Evolutionary conservation across 257 asterid genomes (phyloP).

Genomic region (Schizonepeta tenuifolia): DNA sequence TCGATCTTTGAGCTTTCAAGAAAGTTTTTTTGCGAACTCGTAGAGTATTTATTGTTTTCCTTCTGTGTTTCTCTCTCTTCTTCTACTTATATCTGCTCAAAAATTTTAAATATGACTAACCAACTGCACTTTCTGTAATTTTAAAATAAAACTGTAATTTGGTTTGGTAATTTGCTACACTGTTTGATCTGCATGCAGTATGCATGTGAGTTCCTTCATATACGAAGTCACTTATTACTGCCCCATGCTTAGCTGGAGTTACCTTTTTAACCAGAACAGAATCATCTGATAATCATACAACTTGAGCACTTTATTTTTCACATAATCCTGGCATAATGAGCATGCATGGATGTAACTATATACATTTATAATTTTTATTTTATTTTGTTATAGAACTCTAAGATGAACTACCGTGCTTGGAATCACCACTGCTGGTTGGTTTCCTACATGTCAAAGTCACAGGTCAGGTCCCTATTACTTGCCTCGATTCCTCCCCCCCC

Average conservation of each 20-base stretch:
- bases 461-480: conserved; percentile 47
- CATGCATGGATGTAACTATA: conserved; percentile 8
- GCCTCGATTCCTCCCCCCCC: background rate
- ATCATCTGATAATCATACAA: background rate
- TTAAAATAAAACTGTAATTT: background rate
- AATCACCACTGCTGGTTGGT: conserved; percentile 95
- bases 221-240: background rate
- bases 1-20: background rate
- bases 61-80: background rate
- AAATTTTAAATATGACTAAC: background rate
- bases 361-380: conserved; percentile 10
- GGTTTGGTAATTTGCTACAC: background rate
- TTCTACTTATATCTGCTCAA: conserved; percentile 5
- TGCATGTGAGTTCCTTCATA: background rate
- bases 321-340: conserved; percentile 21
- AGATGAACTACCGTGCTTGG: conserved; percentile 99
- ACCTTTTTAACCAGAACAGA: conserved; percentile 1
- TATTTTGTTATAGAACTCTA: conserved; percentile 63
- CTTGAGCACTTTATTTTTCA: conserved; percentile 15
- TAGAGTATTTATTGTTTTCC: background rate
- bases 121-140: background rate
- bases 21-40: background rate
- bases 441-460: conserved; percentile 76
- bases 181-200: background rate
- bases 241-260: background rate